These are phyloP conservation scores for Alternaria sp. DNA, from an alignment of 2,329 filamentous ascomycete genomes.

Conservation along the genomic window DNA sequence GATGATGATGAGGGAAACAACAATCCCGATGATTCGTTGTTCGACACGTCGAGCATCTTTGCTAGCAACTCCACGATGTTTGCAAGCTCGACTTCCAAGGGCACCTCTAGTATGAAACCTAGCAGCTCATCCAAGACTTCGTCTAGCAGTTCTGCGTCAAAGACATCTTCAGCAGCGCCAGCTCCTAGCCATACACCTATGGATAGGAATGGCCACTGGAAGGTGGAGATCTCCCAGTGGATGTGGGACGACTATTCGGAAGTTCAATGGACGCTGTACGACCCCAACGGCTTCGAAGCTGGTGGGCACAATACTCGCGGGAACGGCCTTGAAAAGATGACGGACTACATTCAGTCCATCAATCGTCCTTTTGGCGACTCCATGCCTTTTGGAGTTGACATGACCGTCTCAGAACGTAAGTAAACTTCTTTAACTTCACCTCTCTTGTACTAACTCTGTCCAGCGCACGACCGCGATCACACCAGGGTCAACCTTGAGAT, in stretches of 20 bases:
- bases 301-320: constrained; percentile 4
- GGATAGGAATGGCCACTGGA: constrained; percentile 25
- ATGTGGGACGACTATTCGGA: constrained; percentile 20
- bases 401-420: constrained; percentile 9
- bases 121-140: not conserved
- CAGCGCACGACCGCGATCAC: constrained; percentile 5
- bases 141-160: constrained; percentile 1
- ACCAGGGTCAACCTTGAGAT: constrained; percentile 19
- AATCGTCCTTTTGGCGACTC: constrained; percentile 15
- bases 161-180: constrained; percentile 3
- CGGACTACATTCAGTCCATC: constrained; percentile 12
- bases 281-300: constrained; percentile 27
- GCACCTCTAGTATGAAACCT: constrained; percentile 2
- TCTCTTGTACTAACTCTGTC: not conserved
- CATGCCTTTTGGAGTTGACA: constrained; percentile 20
- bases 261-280: constrained; percentile 26
- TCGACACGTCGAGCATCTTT: constrained; percentile 9
- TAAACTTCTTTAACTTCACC: not conserved
- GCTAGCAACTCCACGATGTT: constrained; percentile 15
- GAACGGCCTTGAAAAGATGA: constrained; percentile 3
- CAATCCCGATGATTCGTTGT: constrained; percentile 18
- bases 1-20: constrained; percentile 46
- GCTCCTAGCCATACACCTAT: constrained; percentile 10
- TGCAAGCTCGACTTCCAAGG: constrained; percentile 1
- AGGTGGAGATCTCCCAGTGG: constrained; percentile 18